These are phyloP conservation scores for Pyricularia sp. DNA, from an alignment of 2,329 filamentous ascomycete genomes.

Conservation along the genomic window DNA sequence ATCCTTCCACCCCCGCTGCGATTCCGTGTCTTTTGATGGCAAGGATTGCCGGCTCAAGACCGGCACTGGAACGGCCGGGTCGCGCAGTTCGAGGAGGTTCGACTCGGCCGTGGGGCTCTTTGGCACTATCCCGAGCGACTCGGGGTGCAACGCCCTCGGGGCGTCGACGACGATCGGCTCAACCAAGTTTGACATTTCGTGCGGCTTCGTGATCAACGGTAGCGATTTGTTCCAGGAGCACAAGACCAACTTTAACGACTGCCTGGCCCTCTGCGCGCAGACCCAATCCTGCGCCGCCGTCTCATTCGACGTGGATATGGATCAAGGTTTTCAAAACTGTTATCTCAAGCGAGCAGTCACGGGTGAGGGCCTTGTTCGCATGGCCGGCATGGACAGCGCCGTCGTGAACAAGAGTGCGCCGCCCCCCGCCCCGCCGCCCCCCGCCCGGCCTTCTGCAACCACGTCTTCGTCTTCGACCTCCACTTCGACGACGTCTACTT, in stretches of 20 bases:
- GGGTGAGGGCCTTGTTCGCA: not conserved
- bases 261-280: constrained; percentile 16
- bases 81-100: constrained; percentile 11
- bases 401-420: constrained; percentile 6
- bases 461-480: not conserved
- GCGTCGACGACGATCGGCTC: constrained; percentile 9
- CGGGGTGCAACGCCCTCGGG: constrained; percentile 17
- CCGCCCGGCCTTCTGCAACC: not conserved
- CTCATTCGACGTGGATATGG: constrained; percentile 16
- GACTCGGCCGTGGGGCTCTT: constrained; percentile 19
- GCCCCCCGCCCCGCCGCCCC: not conserved
- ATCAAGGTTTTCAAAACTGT: constrained; percentile 21
- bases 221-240: constrained; percentile 19
- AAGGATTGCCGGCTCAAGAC: constrained; percentile 17
- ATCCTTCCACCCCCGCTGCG: constrained; percentile 20
- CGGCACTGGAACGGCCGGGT: constrained; percentile 9
- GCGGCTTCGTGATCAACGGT: constrained; percentile 17
- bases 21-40: constrained; percentile 16
- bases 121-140: constrained; percentile 12
- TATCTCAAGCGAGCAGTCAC: constrained; percentile 16
- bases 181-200: constrained; percentile 15
- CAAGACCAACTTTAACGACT: constrained; percentile 18
- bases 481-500: too few relatives aligned
- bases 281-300: constrained; percentile 17
- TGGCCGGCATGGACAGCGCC: constrained; percentile 8